Evolutionary conservation across 2,329 filamentous ascomycete genomes (phyloP).

Genomic region (Talaromyces amestolkiae): DNA sequence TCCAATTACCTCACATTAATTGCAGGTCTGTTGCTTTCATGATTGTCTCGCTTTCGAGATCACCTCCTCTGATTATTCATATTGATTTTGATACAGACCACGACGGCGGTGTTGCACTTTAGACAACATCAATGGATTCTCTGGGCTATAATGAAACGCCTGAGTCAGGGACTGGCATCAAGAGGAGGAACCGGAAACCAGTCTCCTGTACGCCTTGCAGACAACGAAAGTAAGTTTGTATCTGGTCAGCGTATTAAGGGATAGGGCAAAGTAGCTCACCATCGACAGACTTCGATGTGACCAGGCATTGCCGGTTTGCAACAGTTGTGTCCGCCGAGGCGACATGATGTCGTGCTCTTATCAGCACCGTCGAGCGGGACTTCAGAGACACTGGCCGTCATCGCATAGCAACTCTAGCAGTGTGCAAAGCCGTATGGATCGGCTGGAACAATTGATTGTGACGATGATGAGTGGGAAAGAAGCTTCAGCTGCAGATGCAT

Average conservation of each 20-base stretch:
- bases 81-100: neutral
- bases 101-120: neutral
- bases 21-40: too few relatives aligned
- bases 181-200: neutral
- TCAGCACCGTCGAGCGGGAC: slow-evolving; percentile 2
- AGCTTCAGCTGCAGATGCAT: neutral
- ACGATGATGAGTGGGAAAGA: slow-evolving; percentile 1
- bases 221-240: slow-evolving; percentile 2
- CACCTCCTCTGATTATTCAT: too few relatives aligned
- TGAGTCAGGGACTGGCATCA: neutral
- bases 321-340: slow-evolving; percentile 6
- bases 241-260: neutral
- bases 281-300: slow-evolving; percentile 9
- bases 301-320: slow-evolving; percentile 2
- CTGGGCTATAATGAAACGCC: neutral
- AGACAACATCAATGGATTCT: neutral
- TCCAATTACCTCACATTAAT: too few relatives aligned
- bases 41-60: too few relatives aligned
- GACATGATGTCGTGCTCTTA: slow-evolving; percentile 12
- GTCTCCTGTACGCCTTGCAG: slow-evolving; percentile 5
- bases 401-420: neutral
- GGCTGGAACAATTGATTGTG: slow-evolving; percentile 6
- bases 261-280: neutral
- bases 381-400: slow-evolving; percentile 1
- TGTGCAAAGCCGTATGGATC: slow-evolving; percentile 11